Evolutionary conservation across 106 monocot species (phyloP), one percentile per base, ranked within the genome.

Genomic region (Posidonia australis): DNA sequence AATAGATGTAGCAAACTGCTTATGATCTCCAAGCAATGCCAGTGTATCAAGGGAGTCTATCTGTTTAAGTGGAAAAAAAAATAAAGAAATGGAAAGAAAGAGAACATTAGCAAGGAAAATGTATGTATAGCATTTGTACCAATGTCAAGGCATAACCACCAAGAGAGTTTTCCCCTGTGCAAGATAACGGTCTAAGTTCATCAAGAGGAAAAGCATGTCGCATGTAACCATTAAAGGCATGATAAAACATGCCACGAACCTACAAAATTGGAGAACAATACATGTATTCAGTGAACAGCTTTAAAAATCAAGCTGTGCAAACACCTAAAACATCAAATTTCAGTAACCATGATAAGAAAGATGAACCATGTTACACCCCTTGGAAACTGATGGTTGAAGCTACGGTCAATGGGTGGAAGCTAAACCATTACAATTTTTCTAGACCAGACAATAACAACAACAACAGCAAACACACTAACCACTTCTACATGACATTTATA

Each of bases 81-180:
- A 22, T 58, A 74, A 49, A 72, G 44, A 24, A 32, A 53, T 18
- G 26, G n/a, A 56, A 51, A 56, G 18, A 27, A n/a, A 6, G 51
- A 21, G 14, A 43, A 67, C 24, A 44, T 31, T 11, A 18, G 1
- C 44, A 26, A 31, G 13, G 31, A 60, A 48, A 28, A 52, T 63
- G 52, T 11, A 25, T 16, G 27, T 43, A 46, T 64, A n/a, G 14
- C 32, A 10, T 19, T 30, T 78, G 68, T 84, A 94, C 94, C 70
- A 94, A 83, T 72, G 94, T 94, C 51, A 94, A 68, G 25, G 94
- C 94, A 84, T 94, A 94, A 76, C 94, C 86, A 78, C 94, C 94
- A 67, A 94, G 90, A 20, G 84, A 73, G 51, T 94, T 84, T 75
- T 94, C 94, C 63, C 94, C 94, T 69, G 76, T 72, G 67, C 94